Conservation (phyloP, 768 basidiomycete genomes). For the Mycena metata region DNA sequence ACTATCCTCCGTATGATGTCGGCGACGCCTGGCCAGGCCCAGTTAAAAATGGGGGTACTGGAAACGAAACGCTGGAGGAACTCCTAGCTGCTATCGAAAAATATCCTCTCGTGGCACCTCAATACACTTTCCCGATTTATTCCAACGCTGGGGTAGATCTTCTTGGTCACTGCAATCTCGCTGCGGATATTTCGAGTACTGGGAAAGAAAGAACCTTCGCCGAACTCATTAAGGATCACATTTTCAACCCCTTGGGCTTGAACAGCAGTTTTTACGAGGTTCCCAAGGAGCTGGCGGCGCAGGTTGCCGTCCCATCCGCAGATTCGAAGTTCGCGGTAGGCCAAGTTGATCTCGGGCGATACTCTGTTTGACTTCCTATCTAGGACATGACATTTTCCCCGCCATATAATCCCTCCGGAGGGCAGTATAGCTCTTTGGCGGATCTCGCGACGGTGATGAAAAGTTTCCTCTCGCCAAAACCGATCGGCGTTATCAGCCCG, state of each 20-base stretch:
- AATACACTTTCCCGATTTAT: constrained; percentile 72
- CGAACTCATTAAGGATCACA: constrained; percentile 60
- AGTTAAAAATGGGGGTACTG: constrained; percentile 44
- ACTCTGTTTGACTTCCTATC: neutral
- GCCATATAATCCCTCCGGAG: constrained; percentile 58
- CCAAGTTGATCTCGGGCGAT: constrained; percentile 3
- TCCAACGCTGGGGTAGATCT: constrained; percentile 85
- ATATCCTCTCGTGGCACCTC: constrained; percentile 57
- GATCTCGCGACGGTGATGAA: constrained; percentile 61
- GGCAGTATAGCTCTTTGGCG: constrained; percentile 64
- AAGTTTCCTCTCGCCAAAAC: constrained; percentile 58
- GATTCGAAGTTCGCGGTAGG: constrained; percentile 51
- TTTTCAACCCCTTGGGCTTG: constrained; percentile 62
- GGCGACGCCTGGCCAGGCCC: constrained; percentile 57
- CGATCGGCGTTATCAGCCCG: constrained; percentile 50
- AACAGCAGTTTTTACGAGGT: constrained; percentile 60
- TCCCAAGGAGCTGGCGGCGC: constrained; percentile 50
- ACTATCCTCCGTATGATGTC: constrained; percentile 50
- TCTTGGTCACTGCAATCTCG: constrained; percentile 73
- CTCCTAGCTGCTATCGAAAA: constrained; percentile 53
- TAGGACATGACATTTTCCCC: constrained; percentile 58
- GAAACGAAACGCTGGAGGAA: constrained; percentile 38
- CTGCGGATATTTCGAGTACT: constrained; percentile 60
- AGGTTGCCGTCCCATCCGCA: constrained; percentile 57
- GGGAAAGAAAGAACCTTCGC: constrained; percentile 51